Evolutionary conservation across 2,329 filamentous ascomycete genomes (phyloP).

Genomic region (Talaromyces sp.): DNA sequence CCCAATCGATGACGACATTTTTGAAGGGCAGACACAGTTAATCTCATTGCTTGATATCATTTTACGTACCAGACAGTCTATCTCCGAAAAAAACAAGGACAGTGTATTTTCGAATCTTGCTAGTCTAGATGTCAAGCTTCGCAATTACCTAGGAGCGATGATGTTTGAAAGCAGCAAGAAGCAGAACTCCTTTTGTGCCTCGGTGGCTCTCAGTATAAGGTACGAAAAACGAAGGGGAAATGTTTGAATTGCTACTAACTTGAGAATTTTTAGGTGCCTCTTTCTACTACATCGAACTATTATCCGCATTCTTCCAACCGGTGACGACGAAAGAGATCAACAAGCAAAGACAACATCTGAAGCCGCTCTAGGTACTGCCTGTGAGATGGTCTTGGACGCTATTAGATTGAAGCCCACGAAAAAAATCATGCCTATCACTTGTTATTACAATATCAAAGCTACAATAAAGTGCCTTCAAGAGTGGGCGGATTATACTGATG

Average conservation of each 20-base stretch:
- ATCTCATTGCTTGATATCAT: slow-evolving; percentile 2
- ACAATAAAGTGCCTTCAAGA: slow-evolving; percentile 2
- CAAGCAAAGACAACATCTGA: not conserved
- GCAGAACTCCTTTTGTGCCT: slow-evolving; percentile 1
- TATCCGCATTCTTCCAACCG: not conserved
- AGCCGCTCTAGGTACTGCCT: slow-evolving; percentile 5
- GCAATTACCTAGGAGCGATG: not conserved
- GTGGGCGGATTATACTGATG: not conserved
- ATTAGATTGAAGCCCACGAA: not conserved
- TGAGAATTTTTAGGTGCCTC: not conserved
- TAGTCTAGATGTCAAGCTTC: not conserved
- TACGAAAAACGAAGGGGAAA: not conserved
- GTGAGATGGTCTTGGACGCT: slow-evolving; percentile 4
- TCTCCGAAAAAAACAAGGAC: not conserved
- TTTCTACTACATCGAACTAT: slow-evolving; percentile 5
- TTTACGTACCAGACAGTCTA: not conserved
- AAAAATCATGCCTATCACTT: not conserved
- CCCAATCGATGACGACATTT: not conserved
- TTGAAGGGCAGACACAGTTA: slow-evolving; percentile 1
- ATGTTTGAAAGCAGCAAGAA: slow-evolving; percentile 3
- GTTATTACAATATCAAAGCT: slow-evolving; percentile 6
- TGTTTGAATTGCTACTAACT: not conserved
- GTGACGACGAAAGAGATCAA: not conserved
- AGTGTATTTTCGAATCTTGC: not conserved
- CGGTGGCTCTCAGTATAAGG: slow-evolving; percentile 9